These are phyloP conservation scores for Exsudoporus frostii DNA, from an alignment of 768 basidiomycete species.

Conservation along the genomic window DNA sequence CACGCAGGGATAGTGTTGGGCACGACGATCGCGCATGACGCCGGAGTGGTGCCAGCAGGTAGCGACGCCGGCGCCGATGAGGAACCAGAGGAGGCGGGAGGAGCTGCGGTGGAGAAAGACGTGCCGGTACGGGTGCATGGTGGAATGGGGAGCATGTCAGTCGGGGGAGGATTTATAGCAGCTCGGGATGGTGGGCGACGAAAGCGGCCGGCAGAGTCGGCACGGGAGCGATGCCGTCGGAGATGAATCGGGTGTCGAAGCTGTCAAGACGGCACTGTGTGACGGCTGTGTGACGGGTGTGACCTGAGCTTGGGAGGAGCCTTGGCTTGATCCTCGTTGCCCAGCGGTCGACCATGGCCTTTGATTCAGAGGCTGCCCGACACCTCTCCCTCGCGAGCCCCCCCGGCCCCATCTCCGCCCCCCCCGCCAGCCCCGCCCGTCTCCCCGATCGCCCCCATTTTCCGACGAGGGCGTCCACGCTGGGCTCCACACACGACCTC, in stretches of 20 bases:
- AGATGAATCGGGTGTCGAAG: constrained; percentile 1
- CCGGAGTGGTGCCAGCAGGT: constrained; percentile 39
- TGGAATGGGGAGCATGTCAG: background rate
- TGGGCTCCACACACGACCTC: constrained; percentile 50
- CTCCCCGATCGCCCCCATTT: constrained; percentile 50
- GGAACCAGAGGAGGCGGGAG: constrained; percentile 69
- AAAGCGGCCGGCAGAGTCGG: constrained; percentile 29
- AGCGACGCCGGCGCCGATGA: constrained; percentile 49
- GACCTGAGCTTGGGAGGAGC: constrained; percentile 13
- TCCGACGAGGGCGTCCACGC: constrained; percentile 65
- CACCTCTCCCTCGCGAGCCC: constrained; percentile 4
- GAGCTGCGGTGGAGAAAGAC: constrained; percentile 36
- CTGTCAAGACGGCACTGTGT: no score
- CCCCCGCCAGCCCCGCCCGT: constrained; percentile 36
- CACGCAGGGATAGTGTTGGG: constrained; percentile 30
- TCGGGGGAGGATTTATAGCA: constrained; percentile 14
- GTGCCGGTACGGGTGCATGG: constrained; percentile 24
- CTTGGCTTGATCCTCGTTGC: background rate
- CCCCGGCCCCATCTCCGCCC: constrained; percentile 33
- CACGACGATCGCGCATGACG: constrained; percentile 41
- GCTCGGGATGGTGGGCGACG: constrained; percentile 15
- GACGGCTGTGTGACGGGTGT: constrained; percentile 28
- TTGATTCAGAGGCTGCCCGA: constrained; percentile 30
- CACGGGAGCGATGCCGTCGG: constrained; percentile 26
- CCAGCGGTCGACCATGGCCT: constrained; percentile 20